Evolutionary conservation across 169 alveolate species (phyloP), one percentile per base, ranked within the genome.

Genomic region (Besnoitia besnoiti): DNA sequence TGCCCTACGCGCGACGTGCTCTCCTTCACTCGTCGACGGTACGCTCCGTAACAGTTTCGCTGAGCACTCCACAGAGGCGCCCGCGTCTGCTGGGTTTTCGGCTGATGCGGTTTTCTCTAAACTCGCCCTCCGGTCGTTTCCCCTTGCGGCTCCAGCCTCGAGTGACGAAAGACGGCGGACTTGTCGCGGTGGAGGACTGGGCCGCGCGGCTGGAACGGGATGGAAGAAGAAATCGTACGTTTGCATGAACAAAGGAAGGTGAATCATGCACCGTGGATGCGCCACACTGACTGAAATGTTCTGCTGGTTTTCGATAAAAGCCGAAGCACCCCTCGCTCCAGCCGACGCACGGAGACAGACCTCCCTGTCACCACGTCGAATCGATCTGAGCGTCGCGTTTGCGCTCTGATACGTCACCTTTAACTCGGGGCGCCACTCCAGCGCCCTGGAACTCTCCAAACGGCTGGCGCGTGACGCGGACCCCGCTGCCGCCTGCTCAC

Each of bases 251-350:
- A 73, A 42, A n/a, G 82, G 82, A 1, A 73, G 24, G n/a, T 73
- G 82, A n/a, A 73, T 1, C 24, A 73, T 19, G 46, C 82, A 73
- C 12, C 82, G 44, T 1, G 82, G 82, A 30, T 73, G 82, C 39
- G 82, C 82, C 19, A 73, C 46, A 37, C 82, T 73, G 82, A 73
- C 82, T 16, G 82, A 73, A 73, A 73, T 73, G 30, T 19, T 73
- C n/a, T 73, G 82, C 82, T 73, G 82, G n/a, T 73, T 73, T 19
- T 73, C 82, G n/a, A 19, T 7, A 30, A 16, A 73, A 4, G 44
- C 16, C 8, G 24, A 8, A n/a, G 30, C n/a, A 16, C 30, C 27
- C 1, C 30, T 8, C 3, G 4, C 24, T 10, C 67, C 12, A 5
- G 24, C 67, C 12, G 5, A 21, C n/a, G 27, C 12, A 19, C n/a